phyloP scores from a whole-genome alignment of 2,329 filamentous ascomycete species.

The Polychaeton citri region DNA sequence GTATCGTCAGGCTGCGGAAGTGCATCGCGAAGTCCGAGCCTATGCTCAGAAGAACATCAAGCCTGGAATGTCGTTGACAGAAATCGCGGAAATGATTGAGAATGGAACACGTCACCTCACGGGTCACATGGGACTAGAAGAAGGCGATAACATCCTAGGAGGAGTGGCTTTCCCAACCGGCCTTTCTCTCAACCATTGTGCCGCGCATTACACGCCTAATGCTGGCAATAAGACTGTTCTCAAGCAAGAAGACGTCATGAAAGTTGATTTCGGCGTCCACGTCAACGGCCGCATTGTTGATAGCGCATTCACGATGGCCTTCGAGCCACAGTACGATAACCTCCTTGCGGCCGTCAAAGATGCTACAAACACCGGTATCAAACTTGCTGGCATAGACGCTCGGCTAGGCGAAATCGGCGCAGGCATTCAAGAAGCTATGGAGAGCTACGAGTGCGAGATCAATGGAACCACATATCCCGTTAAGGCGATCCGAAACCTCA shows the following conservation, averaged over 20 bases:
- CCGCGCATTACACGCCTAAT: slow-evolving; percentile 45
- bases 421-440: slow-evolving; percentile 49
- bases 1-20: slow-evolving; percentile 44
- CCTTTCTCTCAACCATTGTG: slow-evolving; percentile 39
- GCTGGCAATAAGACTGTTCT: slow-evolving; percentile 54
- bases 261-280: slow-evolving; percentile 72
- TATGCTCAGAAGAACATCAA: slow-evolving; percentile 37
- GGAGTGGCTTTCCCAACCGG: slow-evolving; percentile 46
- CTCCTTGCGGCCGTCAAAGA: slow-evolving; percentile 60
- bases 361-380: slow-evolving; percentile 51
- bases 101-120: slow-evolving; percentile 39
- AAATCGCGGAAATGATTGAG: slow-evolving; percentile 42
- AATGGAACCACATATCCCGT: slow-evolving; percentile 39
- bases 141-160: slow-evolving; percentile 36
- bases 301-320: slow-evolving; percentile 67
- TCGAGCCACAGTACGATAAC: slow-evolving; percentile 62
- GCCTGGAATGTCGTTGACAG: slow-evolving; percentile 36
- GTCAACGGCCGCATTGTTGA: slow-evolving; percentile 70
- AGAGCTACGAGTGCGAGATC: slow-evolving; percentile 47
- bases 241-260: slow-evolving; percentile 65
- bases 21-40: slow-evolving; percentile 42
- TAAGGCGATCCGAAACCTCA: slow-evolving; percentile 42
- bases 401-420: slow-evolving; percentile 42
- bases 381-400: slow-evolving; percentile 42
- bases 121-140: slow-evolving; percentile 37